Conservation (phyloP, 2,329 filamentous ascomycete species). For the Aspergillus sp. region DNA sequence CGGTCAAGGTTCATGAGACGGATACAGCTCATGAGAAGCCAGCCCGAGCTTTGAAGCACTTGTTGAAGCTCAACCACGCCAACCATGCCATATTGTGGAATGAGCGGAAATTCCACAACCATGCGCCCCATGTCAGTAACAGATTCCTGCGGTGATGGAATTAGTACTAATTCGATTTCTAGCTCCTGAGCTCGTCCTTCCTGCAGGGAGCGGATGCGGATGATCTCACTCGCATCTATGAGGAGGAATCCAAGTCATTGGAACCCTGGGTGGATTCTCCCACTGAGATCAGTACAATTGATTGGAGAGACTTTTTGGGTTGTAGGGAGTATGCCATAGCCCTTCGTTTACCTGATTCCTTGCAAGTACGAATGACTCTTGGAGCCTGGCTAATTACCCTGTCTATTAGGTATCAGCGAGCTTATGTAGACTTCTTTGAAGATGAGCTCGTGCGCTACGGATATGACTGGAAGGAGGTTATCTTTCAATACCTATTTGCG, state of each 20-base stretch:
- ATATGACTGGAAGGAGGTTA: slow-evolving; percentile 81
- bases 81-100: slow-evolving; percentile 84
- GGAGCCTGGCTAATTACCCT: background rate
- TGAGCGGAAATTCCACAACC: slow-evolving; percentile 74
- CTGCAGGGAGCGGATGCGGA: slow-evolving; percentile 72
- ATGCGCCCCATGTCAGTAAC: slow-evolving; percentile 67
- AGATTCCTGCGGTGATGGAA: background rate
- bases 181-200: slow-evolving; percentile 80
- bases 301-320: slow-evolving; percentile 85
- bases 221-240: slow-evolving; percentile 79
- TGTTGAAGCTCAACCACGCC: slow-evolving; percentile 87
- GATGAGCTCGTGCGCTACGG: slow-evolving; percentile 74
- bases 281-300: slow-evolving; percentile 74
- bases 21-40: slow-evolving; percentile 78
- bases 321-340: slow-evolving; percentile 57
- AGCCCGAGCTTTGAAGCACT: slow-evolving; percentile 80
- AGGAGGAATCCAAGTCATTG: slow-evolving; percentile 67
- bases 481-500: slow-evolving; percentile 71
- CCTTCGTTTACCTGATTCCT: background rate
- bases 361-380: background rate
- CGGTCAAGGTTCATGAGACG: slow-evolving; percentile 73
- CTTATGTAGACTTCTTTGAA: slow-evolving; percentile 93
- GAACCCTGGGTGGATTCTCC: slow-evolving; percentile 84
- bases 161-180: slow-evolving; percentile 13
- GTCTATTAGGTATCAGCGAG: slow-evolving; percentile 69